These are phyloP conservation scores for Penicillium daleae DNA, from an alignment of 495 filamentous ascomycete species.

Conservation along the genomic window DNA sequence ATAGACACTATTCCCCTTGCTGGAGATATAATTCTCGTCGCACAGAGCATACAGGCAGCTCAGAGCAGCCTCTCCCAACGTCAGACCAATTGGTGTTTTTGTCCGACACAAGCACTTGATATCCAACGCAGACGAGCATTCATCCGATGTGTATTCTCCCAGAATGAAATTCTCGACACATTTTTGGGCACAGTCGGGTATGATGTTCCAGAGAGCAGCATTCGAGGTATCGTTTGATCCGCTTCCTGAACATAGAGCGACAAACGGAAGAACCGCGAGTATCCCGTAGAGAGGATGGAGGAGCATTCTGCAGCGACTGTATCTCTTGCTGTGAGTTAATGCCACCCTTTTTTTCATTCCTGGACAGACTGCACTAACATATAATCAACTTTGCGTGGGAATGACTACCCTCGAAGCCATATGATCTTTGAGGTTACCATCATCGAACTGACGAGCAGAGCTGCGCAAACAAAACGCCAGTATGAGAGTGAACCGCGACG, in stretches of 20 bases:
- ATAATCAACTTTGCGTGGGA: constrained; percentile 24
- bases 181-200: constrained; percentile 66
- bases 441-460: constrained; percentile 17
- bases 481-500: background rate
- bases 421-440: constrained; percentile 30
- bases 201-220: constrained; percentile 37
- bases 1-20: constrained; percentile 46
- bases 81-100: constrained; percentile 63
- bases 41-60: constrained; percentile 61
- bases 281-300: constrained; percentile 33
- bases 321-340: background rate
- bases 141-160: constrained; percentile 53
- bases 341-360: background rate
- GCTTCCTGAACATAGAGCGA: constrained; percentile 19
- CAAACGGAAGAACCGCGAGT: constrained; percentile 33
- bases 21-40: constrained; percentile 24
- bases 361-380: constrained; percentile 24
- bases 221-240: constrained; percentile 22
- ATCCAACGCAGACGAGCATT: constrained; percentile 52
- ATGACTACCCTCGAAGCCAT: constrained; percentile 34
- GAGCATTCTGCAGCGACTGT: constrained; percentile 41
- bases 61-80: constrained; percentile 69
- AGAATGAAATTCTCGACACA: constrained; percentile 67
- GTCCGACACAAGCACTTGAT: constrained; percentile 66
- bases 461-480: background rate